Percentiles rank a stretch among this genome's conserved stretches.
These are phyloP conservation scores for Aspergillus latus DNA, from an alignment of 2,329 filamentous ascomycete species.

Conservation along the genomic window DNA sequence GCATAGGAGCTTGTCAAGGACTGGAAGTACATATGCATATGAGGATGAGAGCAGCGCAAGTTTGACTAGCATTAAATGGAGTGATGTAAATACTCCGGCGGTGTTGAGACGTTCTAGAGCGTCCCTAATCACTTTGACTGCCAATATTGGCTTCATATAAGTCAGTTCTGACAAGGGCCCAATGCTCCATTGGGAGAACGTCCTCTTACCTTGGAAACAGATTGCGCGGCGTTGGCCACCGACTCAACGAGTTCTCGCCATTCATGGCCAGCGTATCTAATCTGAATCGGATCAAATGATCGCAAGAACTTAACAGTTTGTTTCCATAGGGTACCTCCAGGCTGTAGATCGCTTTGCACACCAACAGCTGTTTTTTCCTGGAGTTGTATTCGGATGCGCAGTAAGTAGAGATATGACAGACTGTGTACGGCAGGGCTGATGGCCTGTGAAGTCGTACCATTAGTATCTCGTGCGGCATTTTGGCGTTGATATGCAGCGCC, in stretches of 20 bases:
- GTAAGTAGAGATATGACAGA: conserved; percentile 58
- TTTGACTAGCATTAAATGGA: conserved; percentile 42
- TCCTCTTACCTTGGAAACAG: conserved; percentile 34
- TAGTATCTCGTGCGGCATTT: not conserved
- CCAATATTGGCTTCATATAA: conserved; percentile 36
- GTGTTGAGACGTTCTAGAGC: conserved; percentile 48
- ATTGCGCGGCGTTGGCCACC: conserved; percentile 33
- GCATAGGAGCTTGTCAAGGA: conserved; percentile 45
- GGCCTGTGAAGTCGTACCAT: conserved; percentile 19
- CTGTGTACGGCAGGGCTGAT: conserved; percentile 60
- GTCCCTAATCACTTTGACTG: conserved; percentile 42
- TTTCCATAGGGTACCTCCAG: conserved; percentile 50
- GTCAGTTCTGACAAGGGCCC: not conserved
- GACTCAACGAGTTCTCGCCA: conserved; percentile 38
- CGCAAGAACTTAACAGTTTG: conserved; percentile 53
- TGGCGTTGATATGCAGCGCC: not conserved
- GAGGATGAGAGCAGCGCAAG: conserved; percentile 45
- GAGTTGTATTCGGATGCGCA: conserved; percentile 50
- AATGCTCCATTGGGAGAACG: not conserved
- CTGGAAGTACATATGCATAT: conserved; percentile 40
- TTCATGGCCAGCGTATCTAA: conserved; percentile 45
- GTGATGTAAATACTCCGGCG: conserved; percentile 45
- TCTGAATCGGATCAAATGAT: conserved; percentile 51
- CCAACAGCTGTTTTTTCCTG: conserved; percentile 37
- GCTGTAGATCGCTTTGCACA: conserved; percentile 42